Evolutionary conservation across 768 basidiomycete species (phyloP), one percentile per base, ranked within the genome.

Genomic region (Russula sp.): DNA sequence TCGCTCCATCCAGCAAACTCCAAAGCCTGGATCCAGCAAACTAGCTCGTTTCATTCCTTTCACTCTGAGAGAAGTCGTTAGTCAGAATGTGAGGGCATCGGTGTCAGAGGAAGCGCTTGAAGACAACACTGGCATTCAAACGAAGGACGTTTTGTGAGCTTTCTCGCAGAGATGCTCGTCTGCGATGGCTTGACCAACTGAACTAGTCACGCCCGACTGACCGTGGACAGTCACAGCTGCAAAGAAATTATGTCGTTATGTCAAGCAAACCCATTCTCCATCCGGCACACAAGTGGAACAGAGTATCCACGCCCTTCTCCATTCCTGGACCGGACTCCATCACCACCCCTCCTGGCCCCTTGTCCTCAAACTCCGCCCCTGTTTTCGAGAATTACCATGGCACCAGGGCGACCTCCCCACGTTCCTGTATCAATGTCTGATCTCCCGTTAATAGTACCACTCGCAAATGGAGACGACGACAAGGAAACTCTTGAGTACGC

Each of bases 311-410:
- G 16, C 6, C 16, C 42, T 40, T n/a, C 44, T 31, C 14, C n/a
- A 37, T 61, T 54, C 2, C 4, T 48, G 39, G 31, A 20, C 22
- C 55, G 58, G 31, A 39, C 35, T n/a, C 49, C 39, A 14, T 61
- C 65, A n/a, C 65, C 65, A 31, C 48, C 48, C 8, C 11, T 52
- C 18, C 48, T 32, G 16, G 20, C 9, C 0, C 35, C 39, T 20
- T 47, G 14, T 27, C 62, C 48, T 56, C 49, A 51, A 50, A 59
- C 62, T 5, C 65, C 62, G 16, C 62, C 57, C 16, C 27, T 64
- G 14, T 57, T 64, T 54, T 48, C 62, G 27, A 47, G 59, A 37
- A 27, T 13, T 16, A 20, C 18, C n/a, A 34, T 37, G 3, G 11
- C 50, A 18, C 37, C 37, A 32, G 20, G 47, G 31, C n/a, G 9